These are phyloP conservation scores for Artemisia argyi DNA, from an alignment of 129 eudicot species.

Conservation along the genomic window DNA sequence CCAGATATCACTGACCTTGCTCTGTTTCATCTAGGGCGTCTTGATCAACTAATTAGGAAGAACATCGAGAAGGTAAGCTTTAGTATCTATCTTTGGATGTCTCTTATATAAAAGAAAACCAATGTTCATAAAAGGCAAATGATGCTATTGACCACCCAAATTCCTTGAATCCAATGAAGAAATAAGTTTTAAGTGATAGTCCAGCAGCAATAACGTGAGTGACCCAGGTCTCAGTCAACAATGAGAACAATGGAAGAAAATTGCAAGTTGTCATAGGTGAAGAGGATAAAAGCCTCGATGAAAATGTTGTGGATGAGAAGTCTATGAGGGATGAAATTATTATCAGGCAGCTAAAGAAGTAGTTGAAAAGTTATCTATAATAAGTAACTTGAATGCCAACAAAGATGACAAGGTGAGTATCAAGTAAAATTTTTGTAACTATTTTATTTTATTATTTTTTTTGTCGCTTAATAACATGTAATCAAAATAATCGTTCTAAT, in stretches of 20 bases:
- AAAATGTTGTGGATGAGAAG: slow-evolving; percentile 1
- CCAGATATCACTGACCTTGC: too few relatives aligned
- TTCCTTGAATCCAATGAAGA: slow-evolving; percentile 20
- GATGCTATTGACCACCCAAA: background rate
- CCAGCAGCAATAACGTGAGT: background rate
- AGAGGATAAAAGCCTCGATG: slow-evolving; percentile 20
- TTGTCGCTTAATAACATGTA: too few relatives aligned
- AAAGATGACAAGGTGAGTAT: slow-evolving; percentile 16
- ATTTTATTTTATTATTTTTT: too few relatives aligned
- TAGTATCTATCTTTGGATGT: background rate
- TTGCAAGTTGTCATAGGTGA: slow-evolving; percentile 16
- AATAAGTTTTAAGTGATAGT: slow-evolving; percentile 8
- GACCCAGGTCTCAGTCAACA: slow-evolving; percentile 26
- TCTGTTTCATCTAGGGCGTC: too few relatives aligned
- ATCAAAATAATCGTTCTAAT: background rate
- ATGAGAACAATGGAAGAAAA: slow-evolving; percentile 34
- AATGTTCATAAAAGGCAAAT: background rate
- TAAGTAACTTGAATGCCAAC: background rate
- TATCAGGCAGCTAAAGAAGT: slow-evolving; percentile 40
- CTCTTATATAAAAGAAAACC: slow-evolving; percentile 8
- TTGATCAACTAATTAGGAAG: too few relatives aligned
- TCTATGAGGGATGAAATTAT: slow-evolving; percentile 2
- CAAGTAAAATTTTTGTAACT: background rate
- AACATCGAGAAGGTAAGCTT: too few relatives aligned
- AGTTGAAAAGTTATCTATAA: slow-evolving; percentile 36